Base-by-base conservation (phyloP, 2,329 filamentous ascomycete genomes). In the Cylindrodendrum hubeiense region DNA sequence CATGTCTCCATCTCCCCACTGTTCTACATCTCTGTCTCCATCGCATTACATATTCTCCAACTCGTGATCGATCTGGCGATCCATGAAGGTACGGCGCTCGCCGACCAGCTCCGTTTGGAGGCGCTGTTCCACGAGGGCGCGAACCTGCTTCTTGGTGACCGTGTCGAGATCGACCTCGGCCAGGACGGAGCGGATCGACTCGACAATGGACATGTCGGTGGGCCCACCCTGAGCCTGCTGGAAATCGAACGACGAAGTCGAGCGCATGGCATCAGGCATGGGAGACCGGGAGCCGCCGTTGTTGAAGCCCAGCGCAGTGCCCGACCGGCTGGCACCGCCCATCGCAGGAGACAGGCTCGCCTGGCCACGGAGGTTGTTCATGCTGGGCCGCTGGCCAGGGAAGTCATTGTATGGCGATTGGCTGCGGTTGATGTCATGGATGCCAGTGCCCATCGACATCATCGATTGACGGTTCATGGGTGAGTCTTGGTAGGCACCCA, bases 101-200 rank as follows among this genome's bases (percentile, higher is more conserved):
- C 94, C 95, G 0, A 88, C 86, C 63, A 98, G 86, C 78, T 97
- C 94, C 5, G 93, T 95, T 83, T 98, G 95, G 67, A 99, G 82
- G 74, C 95, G 89, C 83, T 98, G 94, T 83, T 99, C 96, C 13
- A 97, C 94, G 47, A 98, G 86, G 4, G 93, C 95, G 54, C 93
- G 88, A 61, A 96, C 91, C 82, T 98, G 95, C 84, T 99, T 99
- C 90, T 98, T 99, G 7, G 96, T 99, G 51, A 98, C 93, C n/a
- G 88, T 95, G 78, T 99, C 96, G 44, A 99, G 85, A 79, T 99
- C 95, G 1, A 98, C 94, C 75, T 98, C 95, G 17, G 86, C 82
- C 67, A 99, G 84, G 73, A 96, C 96, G 54, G 87, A 84, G 75
- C 94, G 92, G 67, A 98, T 95, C 2, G 93, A 92, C 66, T 97